Conservation (phyloP, 768 basidiomycete species). For the Suillus spraguei region DNA sequence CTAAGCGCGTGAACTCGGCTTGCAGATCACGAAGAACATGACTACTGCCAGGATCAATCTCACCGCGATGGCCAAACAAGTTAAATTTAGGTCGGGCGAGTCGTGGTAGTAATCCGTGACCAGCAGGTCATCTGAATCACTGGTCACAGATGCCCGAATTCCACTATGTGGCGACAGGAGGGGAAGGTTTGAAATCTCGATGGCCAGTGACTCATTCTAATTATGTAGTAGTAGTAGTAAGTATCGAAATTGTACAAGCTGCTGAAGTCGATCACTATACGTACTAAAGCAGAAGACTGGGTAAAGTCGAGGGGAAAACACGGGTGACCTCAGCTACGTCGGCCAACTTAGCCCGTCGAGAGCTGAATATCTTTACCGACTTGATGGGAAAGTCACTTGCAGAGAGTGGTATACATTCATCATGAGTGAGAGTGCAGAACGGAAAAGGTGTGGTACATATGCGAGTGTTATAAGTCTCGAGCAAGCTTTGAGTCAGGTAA, state of each 20-base stretch:
- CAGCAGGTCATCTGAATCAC: constrained; percentile 13
- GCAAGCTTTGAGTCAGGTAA: constrained; percentile 2
- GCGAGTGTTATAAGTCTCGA: background rate
- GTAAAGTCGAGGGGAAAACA: constrained; percentile 18
- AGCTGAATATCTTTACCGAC: constrained; percentile 22
- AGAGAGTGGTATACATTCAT: constrained; percentile 6
- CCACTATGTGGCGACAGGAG: background rate
- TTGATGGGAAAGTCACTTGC: constrained; percentile 19
- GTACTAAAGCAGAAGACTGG: constrained; percentile 15
- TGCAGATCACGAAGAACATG: constrained; percentile 14
- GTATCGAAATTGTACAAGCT: background rate
- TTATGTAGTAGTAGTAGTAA: background rate
- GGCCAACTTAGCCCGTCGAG: background rate
- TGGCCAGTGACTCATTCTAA: constrained; percentile 19
- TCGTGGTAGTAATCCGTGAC: constrained; percentile 20
- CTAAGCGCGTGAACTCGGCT: constrained; percentile 16
- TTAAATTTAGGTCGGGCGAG: background rate
- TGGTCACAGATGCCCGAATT: constrained; percentile 19
- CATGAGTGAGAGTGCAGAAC: background rate
- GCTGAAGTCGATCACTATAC: background rate
- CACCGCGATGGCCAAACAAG: background rate
- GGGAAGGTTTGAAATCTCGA: constrained; percentile 23
- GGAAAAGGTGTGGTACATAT: background rate
- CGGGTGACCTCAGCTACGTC: constrained; percentile 22
- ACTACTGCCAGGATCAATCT: background rate